Evolutionary conservation across 441 rosid genomes (phyloP).

Genomic region (Croton setiger): DNA sequence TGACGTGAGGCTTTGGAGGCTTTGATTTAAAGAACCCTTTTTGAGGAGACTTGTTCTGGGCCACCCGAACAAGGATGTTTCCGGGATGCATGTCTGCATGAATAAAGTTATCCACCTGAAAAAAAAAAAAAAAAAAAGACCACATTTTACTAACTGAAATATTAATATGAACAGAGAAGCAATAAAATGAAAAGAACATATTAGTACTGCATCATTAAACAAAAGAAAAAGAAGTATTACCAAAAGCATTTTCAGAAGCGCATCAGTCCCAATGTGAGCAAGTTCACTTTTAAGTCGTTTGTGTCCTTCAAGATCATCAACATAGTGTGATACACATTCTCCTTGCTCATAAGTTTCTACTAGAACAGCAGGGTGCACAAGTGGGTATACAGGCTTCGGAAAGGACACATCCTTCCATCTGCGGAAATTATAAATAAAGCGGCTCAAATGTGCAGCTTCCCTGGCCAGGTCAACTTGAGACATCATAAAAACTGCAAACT

Average conservation of each 20-base stretch:
- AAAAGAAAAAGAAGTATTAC: conserved; percentile 31
- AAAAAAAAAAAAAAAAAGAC: conserved; percentile 34
- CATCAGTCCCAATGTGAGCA: conserved; percentile 99
- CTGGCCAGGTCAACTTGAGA: conserved; percentile 99
- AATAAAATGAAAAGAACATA: background rate
- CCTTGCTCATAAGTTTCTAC: conserved; percentile 98
- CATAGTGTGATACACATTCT: conserved; percentile 78
- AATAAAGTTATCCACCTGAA: conserved; percentile 98
- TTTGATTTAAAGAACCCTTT: conserved; percentile 74
- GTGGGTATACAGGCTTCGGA: conserved; percentile 98
- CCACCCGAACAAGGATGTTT: conserved; percentile 86
- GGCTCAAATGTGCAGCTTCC: conserved; percentile 98
- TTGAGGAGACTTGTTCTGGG: conserved; percentile 56
- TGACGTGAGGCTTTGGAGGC: conserved; percentile 96
- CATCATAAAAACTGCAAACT: conserved; percentile 97
- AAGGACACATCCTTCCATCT: conserved; percentile 98
- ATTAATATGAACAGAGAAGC: background rate
- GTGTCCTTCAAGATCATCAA: conserved; percentile 83
- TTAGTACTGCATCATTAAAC: background rate
- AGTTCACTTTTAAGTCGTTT: conserved; percentile 70
- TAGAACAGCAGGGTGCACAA: conserved; percentile 98
- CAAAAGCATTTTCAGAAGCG: conserved; percentile 98
- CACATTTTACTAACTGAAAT: conserved; percentile 10
- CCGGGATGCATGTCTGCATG: conserved; percentile 99
- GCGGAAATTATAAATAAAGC: conserved; percentile 91